phyloP scores from a whole-genome alignment of 176 grass and related monocot genomes.

The Metroxylon sagu region DNA sequence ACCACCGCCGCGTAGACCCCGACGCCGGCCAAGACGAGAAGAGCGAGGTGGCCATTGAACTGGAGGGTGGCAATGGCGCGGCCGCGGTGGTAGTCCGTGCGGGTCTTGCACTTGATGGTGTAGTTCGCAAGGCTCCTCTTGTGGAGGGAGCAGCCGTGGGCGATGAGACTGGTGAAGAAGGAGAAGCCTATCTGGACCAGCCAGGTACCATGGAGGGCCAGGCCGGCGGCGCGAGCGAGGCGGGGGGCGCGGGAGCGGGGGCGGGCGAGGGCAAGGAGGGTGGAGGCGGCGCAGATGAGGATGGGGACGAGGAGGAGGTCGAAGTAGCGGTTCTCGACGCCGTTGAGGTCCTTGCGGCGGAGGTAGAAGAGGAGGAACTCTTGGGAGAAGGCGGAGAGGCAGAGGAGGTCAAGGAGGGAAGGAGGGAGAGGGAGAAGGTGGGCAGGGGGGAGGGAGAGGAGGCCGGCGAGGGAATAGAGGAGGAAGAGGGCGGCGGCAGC shows the following conservation, averaged over 20 bases:
- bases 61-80: constrained; percentile 74
- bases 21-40: constrained; percentile 47
- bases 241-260: constrained; percentile 29
- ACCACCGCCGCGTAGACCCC: constrained; percentile 27
- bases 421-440: constrained; percentile 27
- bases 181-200: constrained; percentile 95
- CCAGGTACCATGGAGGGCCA: constrained; percentile 88
- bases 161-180: constrained; percentile 75
- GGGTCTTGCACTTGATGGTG: constrained; percentile 82
- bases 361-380: constrained; percentile 75
- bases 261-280: constrained; percentile 43
- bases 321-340: constrained; percentile 93
- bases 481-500: constrained; percentile 64
- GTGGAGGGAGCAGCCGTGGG: constrained; percentile 55
- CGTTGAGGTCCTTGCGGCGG: constrained; percentile 44
- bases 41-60: constrained; percentile 87
- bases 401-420: constrained; percentile 70
- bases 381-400: constrained; percentile 53
- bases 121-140: constrained; percentile 46
- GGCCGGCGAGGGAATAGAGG: constrained; percentile 58
- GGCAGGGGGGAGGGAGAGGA: constrained; percentile 20
- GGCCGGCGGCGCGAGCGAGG: constrained; percentile 56
- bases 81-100: constrained; percentile 92
- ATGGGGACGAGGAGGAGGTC: constrained; percentile 83
- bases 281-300: constrained; percentile 55